These are phyloP conservation scores for Arthrobotrys entomopaga DNA, from an alignment of 2,329 filamentous ascomycete species.

Conservation along the genomic window DNA sequence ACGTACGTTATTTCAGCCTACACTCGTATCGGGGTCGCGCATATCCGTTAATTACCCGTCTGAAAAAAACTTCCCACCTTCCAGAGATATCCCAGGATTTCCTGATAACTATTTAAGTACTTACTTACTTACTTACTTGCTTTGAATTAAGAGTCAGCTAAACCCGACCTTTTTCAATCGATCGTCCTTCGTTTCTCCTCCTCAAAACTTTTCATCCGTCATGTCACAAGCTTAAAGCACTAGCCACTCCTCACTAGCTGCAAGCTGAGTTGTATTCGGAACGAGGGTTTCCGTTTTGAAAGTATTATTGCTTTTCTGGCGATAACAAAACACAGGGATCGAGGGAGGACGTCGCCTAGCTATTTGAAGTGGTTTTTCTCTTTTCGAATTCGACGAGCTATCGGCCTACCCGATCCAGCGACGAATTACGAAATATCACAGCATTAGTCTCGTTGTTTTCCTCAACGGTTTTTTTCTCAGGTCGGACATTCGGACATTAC, in stretches of 20 bases:
- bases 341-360: background rate
- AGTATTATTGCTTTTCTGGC: too few relatives aligned
- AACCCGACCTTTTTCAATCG: conserved; percentile 8
- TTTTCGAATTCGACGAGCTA: background rate
- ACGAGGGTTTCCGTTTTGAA: too few relatives aligned
- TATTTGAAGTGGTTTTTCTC: background rate
- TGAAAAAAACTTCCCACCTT: conserved; percentile 26
- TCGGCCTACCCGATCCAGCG: conserved; percentile 16
- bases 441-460: background rate
- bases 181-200: background rate
- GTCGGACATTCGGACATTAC: background rate
- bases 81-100: conserved; percentile 6
- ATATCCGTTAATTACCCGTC: conserved; percentile 53
- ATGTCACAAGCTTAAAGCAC: conserved; percentile 3
- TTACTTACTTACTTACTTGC: too few relatives aligned
- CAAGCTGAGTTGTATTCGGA: background rate
- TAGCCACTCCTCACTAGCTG: background rate
- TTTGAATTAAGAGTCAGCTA: background rate
- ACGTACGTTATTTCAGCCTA: conserved; percentile 24
- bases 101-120: conserved; percentile 36
- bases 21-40: conserved; percentile 29
- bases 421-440: conserved; percentile 23
- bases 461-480: too few relatives aligned
- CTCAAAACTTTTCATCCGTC: conserved; percentile 2
- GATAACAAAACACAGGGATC: background rate